A percentile compares a stretch with the other conserved stretches of the same genome.
These are phyloP conservation scores for Rhodotorula toruloides DNA, from an alignment of 768 basidiomycete genomes.

Conservation along the genomic window DNA sequence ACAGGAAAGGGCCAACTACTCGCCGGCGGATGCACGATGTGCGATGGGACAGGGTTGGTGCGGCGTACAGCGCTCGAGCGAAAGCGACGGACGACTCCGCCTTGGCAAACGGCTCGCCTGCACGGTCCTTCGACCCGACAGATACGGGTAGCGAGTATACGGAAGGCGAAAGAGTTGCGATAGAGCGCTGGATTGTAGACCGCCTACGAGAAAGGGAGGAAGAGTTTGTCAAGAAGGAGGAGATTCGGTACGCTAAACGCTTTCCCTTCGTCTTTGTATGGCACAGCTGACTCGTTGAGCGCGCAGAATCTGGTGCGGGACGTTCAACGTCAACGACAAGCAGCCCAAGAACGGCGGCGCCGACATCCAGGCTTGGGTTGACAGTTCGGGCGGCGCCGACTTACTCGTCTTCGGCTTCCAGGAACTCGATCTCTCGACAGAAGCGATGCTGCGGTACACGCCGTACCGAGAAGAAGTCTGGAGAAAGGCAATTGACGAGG, in stretches of 20 bases:
- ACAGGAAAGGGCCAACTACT: too few species aligned
- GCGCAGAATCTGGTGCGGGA: conserved; percentile 62
- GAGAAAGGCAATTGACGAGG: conserved; percentile 61
- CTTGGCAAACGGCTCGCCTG: neutral
- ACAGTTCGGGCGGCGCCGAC: conserved; percentile 41
- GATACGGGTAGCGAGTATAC: neutral
- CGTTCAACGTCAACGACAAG: conserved; percentile 80
- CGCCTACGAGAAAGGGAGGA: conserved; percentile 12
- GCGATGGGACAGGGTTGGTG: too few species aligned
- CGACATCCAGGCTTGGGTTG: conserved; percentile 65
- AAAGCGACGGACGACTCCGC: too few species aligned
- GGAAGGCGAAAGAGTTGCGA: neutral
- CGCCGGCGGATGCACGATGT: too few species aligned
- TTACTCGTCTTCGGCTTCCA: conserved; percentile 37
- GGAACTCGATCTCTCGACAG: conserved; percentile 35
- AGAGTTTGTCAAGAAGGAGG: conserved; percentile 16
- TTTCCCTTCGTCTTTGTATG: too few species aligned
- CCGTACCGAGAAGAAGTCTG: conserved; percentile 63
- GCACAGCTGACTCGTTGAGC: too few species aligned
- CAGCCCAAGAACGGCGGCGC: conserved; percentile 55
- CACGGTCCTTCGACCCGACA: neutral
- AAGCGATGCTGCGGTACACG: conserved; percentile 56
- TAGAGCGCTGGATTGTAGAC: conserved; percentile 16
- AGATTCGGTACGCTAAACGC: conserved; percentile 26
- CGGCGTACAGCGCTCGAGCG: too few species aligned